Percentiles rank a stretch among this genome's conserved stretches.
phyloP scores from a whole-genome alignment of 2,329 filamentous ascomycete species.

The Daldinia sp. region DNA sequence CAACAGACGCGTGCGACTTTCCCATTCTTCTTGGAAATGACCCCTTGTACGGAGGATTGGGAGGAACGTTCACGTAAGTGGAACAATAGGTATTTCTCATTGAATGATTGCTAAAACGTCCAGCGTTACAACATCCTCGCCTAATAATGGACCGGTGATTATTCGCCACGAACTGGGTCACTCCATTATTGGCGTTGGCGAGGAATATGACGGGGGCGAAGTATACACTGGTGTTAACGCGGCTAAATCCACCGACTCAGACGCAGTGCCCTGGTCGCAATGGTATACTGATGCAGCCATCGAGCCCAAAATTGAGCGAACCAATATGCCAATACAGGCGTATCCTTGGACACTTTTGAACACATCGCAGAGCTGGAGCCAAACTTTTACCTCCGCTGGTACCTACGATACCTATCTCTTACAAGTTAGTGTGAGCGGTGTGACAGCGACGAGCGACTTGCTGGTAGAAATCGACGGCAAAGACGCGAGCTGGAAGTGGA shows the following conservation, averaged over 20 bases:
- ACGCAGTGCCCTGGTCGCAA: constrained; percentile 41
- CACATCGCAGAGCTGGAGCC: constrained; percentile 40
- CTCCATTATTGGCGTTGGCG: constrained; percentile 46
- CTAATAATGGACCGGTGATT: constrained; percentile 42
- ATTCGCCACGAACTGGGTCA: constrained; percentile 47
- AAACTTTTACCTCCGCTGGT: constrained; percentile 42
- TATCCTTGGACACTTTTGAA: constrained; percentile 47
- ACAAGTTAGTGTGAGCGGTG: constrained; percentile 45
- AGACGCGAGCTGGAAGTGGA: constrained; percentile 45
- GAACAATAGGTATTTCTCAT: not conserved
- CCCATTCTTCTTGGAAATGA: constrained; percentile 47
- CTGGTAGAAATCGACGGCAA: constrained; percentile 43
- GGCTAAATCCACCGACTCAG: constrained; percentile 28
- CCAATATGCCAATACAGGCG: constrained; percentile 46
- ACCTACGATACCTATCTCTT: constrained; percentile 42
- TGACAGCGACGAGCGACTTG: constrained; percentile 41
- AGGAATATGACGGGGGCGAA: constrained; percentile 45
- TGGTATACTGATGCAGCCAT: constrained; percentile 43
- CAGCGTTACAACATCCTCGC: constrained; percentile 44
- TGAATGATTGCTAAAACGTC: not conserved
- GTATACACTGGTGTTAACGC: constrained; percentile 44
- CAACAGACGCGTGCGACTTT: constrained; percentile 45
- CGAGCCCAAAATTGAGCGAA: constrained; percentile 43
- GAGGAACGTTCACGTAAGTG: constrained; percentile 45
- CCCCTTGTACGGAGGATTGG: constrained; percentile 44